Percentiles rank a stretch among this genome's conserved stretches.
These are phyloP conservation scores for Dactylonectria estremocensis DNA, from an alignment of 2,329 filamentous ascomycete genomes.

Conservation along the genomic window DNA sequence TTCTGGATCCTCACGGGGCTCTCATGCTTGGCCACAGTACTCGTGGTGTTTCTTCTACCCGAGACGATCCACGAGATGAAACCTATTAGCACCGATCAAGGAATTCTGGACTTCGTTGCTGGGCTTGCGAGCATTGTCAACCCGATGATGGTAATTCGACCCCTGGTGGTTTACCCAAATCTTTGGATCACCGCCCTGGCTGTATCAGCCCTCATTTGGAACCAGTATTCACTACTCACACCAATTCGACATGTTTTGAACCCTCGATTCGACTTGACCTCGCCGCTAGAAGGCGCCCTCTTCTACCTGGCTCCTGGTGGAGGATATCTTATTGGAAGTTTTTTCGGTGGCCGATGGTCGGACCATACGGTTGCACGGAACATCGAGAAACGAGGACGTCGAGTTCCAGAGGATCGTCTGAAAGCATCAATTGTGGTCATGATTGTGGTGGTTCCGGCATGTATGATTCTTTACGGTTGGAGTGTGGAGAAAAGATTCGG, in stretches of 20 bases:
- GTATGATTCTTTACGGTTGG: slow-evolving; percentile 72
- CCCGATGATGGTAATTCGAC: slow-evolving; percentile 22
- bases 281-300: slow-evolving; percentile 75
- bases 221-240: slow-evolving; percentile 79
- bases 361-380: slow-evolving; percentile 75
- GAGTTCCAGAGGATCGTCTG: slow-evolving; percentile 76
- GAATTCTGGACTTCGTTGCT: background rate
- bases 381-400: slow-evolving; percentile 68
- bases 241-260: slow-evolving; percentile 81
- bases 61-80: slow-evolving; percentile 72
- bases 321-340: slow-evolving; percentile 77
- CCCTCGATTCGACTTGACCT: slow-evolving; percentile 75
- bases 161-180: slow-evolving; percentile 69
- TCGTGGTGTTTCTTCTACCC: slow-evolving; percentile 73
- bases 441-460: slow-evolving; percentile 67
- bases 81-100: slow-evolving; percentile 19
- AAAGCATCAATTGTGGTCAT: slow-evolving; percentile 69
- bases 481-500: slow-evolving; percentile 61
- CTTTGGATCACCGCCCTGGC: slow-evolving; percentile 72
- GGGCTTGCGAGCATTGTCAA: slow-evolving; percentile 13
- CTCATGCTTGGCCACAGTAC: slow-evolving; percentile 67
- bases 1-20: slow-evolving; percentile 80
- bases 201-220: slow-evolving; percentile 76
- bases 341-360: slow-evolving; percentile 79
- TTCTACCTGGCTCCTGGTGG: slow-evolving; percentile 80